Conservation (phyloP, 495 filamentous ascomycete species). For the Diplogelasinospora grovesii region DNA sequence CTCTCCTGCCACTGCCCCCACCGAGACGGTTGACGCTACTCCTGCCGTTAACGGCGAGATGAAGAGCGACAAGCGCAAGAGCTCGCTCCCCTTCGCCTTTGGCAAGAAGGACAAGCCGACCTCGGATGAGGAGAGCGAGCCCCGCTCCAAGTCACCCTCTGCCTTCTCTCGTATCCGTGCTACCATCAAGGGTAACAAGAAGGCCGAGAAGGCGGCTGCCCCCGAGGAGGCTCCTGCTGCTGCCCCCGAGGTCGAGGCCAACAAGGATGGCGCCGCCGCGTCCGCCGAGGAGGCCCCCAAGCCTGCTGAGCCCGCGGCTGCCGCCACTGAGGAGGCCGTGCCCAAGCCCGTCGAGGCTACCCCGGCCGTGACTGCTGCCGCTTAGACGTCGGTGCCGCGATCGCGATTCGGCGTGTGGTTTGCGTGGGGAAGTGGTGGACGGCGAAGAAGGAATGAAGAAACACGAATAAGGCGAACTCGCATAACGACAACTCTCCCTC, state of each 20-base stretch:
- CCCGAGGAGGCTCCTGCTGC: constrained; percentile 30
- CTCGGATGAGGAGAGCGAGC: constrained; percentile 40
- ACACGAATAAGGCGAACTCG: constrained; percentile 25
- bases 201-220: constrained; percentile 39
- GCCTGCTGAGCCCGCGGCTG: constrained; percentile 29
- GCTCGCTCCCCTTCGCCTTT: constrained; percentile 48
- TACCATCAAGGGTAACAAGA: constrained; percentile 43
- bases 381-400: constrained; percentile 33
- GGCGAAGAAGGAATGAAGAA: constrained; percentile 13
- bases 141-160: constrained; percentile 47
- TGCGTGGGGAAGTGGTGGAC: constrained; percentile 11
- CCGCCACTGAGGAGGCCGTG: constrained; percentile 27
- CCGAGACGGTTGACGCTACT: constrained; percentile 36
- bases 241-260: constrained; percentile 27
- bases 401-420: constrained; percentile 4
- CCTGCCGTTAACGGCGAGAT: constrained; percentile 44
- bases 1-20: constrained; percentile 37
- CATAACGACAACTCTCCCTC: constrained; percentile 10
- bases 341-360: constrained; percentile 31
- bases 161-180: constrained; percentile 53
- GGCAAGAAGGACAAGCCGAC: constrained; percentile 46
- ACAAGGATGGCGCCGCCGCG: constrained; percentile 47
- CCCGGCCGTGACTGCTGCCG: constrained; percentile 41
- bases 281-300: constrained; percentile 41
- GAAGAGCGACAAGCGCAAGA: constrained; percentile 53